These are phyloP conservation scores for Rubus idaeus DNA, from an alignment of 306 rosid genomes.

Conservation along the genomic window DNA sequence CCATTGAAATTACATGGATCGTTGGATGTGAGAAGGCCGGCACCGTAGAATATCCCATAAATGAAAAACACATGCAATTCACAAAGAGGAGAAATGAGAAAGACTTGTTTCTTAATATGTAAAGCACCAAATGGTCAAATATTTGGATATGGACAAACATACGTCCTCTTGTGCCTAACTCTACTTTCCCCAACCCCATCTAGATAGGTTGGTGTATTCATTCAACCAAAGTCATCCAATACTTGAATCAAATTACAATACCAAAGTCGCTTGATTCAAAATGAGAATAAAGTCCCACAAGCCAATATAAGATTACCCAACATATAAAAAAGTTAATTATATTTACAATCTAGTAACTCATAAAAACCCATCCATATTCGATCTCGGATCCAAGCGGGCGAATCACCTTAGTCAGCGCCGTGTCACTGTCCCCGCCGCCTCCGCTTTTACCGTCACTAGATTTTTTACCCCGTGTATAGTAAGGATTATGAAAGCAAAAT, in stretches of 20 bases:
- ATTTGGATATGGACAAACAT: too few species aligned
- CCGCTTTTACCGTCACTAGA: conserved; percentile 37
- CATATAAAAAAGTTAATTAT: conserved; percentile 22
- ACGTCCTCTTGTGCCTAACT: background rate
- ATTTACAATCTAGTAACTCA: conserved; percentile 39
- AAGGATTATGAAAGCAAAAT: conserved; percentile 18
- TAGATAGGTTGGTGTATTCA: background rate
- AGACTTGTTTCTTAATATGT: background rate
- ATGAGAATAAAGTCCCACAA: conserved; percentile 5
- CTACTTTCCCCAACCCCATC: conserved; percentile 1
- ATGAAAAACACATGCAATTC: background rate
- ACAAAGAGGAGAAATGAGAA: background rate
- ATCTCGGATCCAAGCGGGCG: conserved; percentile 46
- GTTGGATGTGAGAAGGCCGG: background rate
- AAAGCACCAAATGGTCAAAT: background rate
- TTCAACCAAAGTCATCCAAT: background rate
- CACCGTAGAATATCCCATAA: background rate
- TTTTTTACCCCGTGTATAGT: background rate
- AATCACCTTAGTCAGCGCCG: conserved; percentile 44
- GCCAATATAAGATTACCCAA: conserved; percentile 13
- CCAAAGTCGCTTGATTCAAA: conserved; percentile 1
- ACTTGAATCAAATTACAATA: conserved; percentile 13
- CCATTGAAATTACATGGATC: background rate
- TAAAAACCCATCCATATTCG: background rate
- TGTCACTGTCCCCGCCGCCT: conserved; percentile 36